Percentiles rank a stretch among this genome's conserved stretches.
Conservation (phyloP, 257 asterid species). For the Hygrophila difformis region DNA sequence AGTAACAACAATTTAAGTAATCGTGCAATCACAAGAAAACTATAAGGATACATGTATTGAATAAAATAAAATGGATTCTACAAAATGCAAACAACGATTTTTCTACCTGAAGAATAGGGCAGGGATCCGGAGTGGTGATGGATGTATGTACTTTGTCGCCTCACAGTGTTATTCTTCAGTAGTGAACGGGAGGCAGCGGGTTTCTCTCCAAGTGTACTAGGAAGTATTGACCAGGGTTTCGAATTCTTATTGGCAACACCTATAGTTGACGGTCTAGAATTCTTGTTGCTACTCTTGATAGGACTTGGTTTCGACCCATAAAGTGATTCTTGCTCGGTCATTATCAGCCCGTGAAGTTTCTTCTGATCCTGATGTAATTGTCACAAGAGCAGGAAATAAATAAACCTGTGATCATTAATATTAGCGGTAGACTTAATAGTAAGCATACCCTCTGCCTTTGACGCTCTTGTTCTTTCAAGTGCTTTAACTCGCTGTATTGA, state of each 20-base stretch:
- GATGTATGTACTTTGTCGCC: constrained; percentile 27
- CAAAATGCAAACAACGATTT: too few relatives aligned
- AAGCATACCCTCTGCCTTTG: constrained; percentile 69
- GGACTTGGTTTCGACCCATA: constrained; percentile 87
- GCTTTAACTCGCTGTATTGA: constrained; percentile 54
- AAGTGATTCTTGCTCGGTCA: constrained; percentile 71
- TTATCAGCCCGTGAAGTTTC: constrained; percentile 78
- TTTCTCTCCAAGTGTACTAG: constrained; percentile 40
- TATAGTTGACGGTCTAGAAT: constrained; percentile 34
- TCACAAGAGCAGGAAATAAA: too few relatives aligned
- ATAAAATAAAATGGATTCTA: too few relatives aligned
- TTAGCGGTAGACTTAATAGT: too few relatives aligned
- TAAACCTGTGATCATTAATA: too few relatives aligned
- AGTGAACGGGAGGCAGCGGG: constrained; percentile 25
- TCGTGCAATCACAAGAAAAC: too few relatives aligned
- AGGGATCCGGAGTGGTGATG: constrained; percentile 21
- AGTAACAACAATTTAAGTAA: too few relatives aligned
- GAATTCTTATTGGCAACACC: constrained; percentile 61
- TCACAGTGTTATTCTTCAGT: constrained; percentile 26
- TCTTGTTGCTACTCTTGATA: constrained; percentile 48
- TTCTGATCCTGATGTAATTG: constrained; percentile 58
- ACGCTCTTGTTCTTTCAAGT: constrained; percentile 65
- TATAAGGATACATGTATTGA: too few relatives aligned
- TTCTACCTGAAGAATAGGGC: constrained; percentile 41
- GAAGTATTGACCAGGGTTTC: constrained; percentile 60